These are phyloP conservation scores for Phytophthora citrophthora DNA, from an alignment of 352 stramenopile species.

Conservation along the genomic window DNA sequence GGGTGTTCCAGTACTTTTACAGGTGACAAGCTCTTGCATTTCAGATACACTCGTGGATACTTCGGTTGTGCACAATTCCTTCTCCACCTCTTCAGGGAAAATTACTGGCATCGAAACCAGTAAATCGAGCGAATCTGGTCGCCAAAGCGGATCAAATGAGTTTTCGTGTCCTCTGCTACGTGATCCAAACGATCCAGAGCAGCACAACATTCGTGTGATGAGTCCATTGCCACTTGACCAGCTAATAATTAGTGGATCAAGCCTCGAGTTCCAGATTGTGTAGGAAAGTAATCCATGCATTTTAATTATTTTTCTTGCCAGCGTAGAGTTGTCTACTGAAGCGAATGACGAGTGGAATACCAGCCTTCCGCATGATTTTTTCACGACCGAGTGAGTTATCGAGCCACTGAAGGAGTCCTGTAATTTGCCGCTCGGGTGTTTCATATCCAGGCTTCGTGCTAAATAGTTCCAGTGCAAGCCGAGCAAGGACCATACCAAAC, in stretches of 20 bases:
- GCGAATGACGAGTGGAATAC: conserved; percentile 70
- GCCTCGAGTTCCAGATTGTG: conserved; percentile 20
- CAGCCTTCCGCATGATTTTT: conserved; percentile 72
- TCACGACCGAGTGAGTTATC: conserved; percentile 76
- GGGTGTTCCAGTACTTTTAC: conserved; percentile 39
- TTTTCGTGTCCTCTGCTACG: conserved; percentile 41
- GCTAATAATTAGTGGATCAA: conserved; percentile 43
- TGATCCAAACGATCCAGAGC: not conserved
- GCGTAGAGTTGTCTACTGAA: conserved; percentile 79
- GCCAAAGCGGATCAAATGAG: not conserved
- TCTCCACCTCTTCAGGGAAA: not conserved
- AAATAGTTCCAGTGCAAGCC: conserved; percentile 79
- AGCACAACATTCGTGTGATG: conserved; percentile 29
- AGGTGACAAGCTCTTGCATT: conserved; percentile 41
- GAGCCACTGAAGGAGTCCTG: conserved; percentile 74
- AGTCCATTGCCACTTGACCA: conserved; percentile 32
- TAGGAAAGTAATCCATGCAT: not conserved
- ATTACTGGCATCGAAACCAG: not conserved
- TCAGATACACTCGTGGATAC: not conserved
- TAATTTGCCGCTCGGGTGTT: conserved; percentile 75
- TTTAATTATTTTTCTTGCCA: conserved; percentile 19
- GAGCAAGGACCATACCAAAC: conserved; percentile 68
- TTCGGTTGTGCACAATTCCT: too few species aligned
- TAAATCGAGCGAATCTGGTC: not conserved
- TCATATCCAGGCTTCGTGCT: conserved; percentile 67